Conservation (phyloP, 495 filamentous ascomycete species). For the Filosporella fistucella region DNA sequence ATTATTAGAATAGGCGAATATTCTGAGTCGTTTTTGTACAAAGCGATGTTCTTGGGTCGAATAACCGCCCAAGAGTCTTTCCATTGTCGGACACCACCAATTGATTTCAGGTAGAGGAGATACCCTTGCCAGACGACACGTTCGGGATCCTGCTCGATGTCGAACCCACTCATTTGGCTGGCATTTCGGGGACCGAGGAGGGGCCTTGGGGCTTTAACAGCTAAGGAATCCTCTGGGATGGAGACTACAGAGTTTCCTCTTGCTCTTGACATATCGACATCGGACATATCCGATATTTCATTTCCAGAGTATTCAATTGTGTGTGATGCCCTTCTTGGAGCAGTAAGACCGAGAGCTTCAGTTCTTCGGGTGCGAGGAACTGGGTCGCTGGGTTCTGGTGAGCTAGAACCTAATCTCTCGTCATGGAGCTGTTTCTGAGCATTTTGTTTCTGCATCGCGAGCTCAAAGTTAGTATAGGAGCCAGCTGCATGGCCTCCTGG, state of each 20-base stretch:
- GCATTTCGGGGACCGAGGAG: slow-evolving; percentile 42
- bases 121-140: slow-evolving; percentile 90
- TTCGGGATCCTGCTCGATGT: slow-evolving; percentile 53
- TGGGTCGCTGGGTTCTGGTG: slow-evolving; percentile 53
- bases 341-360: slow-evolving; percentile 14
- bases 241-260: slow-evolving; percentile 37
- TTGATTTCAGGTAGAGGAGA: slow-evolving; percentile 79
- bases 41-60: slow-evolving; percentile 77
- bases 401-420: slow-evolving; percentile 50
- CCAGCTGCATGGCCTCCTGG: slow-evolving; percentile 31
- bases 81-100: slow-evolving; percentile 88
- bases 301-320: slow-evolving; percentile 81
- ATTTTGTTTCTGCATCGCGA: slow-evolving; percentile 14
- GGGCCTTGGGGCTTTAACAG: slow-evolving; percentile 20
- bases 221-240: slow-evolving; percentile 30
- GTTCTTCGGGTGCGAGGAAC: slow-evolving; percentile 34
- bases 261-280: slow-evolving; percentile 46
- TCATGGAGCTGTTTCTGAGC: slow-evolving; percentile 30
- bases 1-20: slow-evolving; percentile 84
- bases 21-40: slow-evolving; percentile 92
- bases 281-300: slow-evolving; percentile 88
- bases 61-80: slow-evolving; percentile 91
- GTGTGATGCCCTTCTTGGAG: slow-evolving; percentile 17
- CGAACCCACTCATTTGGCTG: slow-evolving; percentile 51
- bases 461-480: slow-evolving; percentile 18